Evolutionary conservation across 495 filamentous ascomycete species (phyloP).

Genomic region (Lophiotrema nucula): DNA sequence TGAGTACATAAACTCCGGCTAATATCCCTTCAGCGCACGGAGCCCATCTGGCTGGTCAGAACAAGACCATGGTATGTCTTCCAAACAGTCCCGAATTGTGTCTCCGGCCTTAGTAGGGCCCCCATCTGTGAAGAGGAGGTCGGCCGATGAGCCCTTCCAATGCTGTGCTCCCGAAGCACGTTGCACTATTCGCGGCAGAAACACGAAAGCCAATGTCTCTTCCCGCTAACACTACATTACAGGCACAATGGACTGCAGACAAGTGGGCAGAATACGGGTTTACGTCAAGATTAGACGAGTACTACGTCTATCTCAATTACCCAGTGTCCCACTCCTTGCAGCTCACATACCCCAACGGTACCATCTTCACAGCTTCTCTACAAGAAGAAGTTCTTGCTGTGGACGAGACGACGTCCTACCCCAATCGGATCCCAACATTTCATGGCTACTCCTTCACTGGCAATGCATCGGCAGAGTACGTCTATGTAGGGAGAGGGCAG

Average conservation of each 20-base stretch:
- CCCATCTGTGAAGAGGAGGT: no score
- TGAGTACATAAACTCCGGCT: neutral
- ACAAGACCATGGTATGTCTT: constrained; percentile 24
- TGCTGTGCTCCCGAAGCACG: no score
- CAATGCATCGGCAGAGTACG: constrained; percentile 37
- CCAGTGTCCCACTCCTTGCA: constrained; percentile 32
- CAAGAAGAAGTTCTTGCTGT: constrained; percentile 36
- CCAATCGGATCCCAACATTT: constrained; percentile 37
- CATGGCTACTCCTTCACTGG: constrained; percentile 39
- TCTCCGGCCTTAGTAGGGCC: no score
- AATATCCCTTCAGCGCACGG: constrained; percentile 17
- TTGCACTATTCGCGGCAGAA: no score
- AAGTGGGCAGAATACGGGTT: constrained; percentile 28
- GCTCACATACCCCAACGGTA: constrained; percentile 30
- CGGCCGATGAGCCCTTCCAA: no score
- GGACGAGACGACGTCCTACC: constrained; percentile 32
- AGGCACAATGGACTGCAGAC: constrained; percentile 34
- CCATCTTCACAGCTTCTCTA: constrained; percentile 19
- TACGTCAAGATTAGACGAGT: constrained; percentile 30
- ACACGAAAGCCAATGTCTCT: no score
- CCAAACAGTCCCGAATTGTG: no score
- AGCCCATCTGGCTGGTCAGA: constrained; percentile 26
- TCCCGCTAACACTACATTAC: no score
- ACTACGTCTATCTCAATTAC: constrained; percentile 37
- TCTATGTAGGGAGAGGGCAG: constrained; percentile 38